Evolutionary conservation across 768 basidiomycete species (phyloP), one percentile per base, ranked within the genome.

Genomic region (Scleroderma bovista): DNA sequence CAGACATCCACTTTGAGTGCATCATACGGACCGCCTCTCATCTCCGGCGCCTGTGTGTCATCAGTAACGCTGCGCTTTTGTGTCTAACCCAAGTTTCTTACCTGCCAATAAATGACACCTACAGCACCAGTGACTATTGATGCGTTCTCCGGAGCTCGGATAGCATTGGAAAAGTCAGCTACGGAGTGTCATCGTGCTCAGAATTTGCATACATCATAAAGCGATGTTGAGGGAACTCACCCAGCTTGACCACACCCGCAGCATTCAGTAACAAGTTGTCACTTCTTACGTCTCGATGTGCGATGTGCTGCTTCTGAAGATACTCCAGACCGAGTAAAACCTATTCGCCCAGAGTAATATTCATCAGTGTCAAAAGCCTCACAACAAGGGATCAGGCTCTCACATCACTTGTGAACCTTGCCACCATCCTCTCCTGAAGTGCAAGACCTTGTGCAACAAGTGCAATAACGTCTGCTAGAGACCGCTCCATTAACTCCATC

Each of bases 401-500:
- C 64, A 90, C 88, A 69, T 93, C 90, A 51, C 75, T 77, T 2
- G 87, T 75, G 66, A 92, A 88, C 60, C 86, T 71, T 16, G 83
- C 86, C 38, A 92, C 77, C 43, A 80, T 74, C 56, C 79, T 71
- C 66, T 93, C 90, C 50, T 79, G 75, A 44, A 93, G 52, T 57
- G 76, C 72, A 33, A 89, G 64, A 0, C 86, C 87, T 52, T 79
- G 73, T 12, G 70, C 76, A 7, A 78, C 79, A 17, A 90, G 65
- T 15, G 73, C 79, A 15, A 92, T 73, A 41, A 93, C 76, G 63
- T 93, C 90, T 57, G 90, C 90, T 56, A 93, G 70, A 61, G 88
- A 90, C 54, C 88, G 75, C 58, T 90, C 88, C 89, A 93, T 90
- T 29, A 92, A 77, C 64, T 91, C 88, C 90, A 93, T 93, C 54